Base-by-base conservation (phyloP, 148 eudicot species). In the Chenopodium quinoa region DNA sequence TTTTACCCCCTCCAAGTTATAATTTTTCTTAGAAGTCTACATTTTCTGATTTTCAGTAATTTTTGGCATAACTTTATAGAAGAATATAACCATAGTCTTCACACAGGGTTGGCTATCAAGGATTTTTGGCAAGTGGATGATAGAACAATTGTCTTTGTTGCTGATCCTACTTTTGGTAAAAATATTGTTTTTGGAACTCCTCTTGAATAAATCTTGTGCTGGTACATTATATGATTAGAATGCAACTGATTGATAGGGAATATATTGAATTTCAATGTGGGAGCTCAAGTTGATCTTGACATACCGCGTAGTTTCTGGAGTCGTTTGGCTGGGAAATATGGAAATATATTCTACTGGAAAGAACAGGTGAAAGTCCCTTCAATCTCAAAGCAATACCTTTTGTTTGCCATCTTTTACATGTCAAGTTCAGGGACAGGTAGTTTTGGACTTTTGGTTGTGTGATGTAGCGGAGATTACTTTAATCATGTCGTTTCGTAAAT, bases 111-210 rank as follows among this genome's bases (percentile, higher is more conserved):
- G 83, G 98, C 97, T 34, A 92, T 95, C 58, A 95, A 88, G 88
- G 97, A 95, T 84, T 95, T 80, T 84, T 95, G 98, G 98, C 86
- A 91, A 73, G 97, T 95, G 70, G 98, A 95, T 86, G 98, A 92
- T 79, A 90, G 90, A 76, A 95, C 98, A 17, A 90, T 95, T 25
- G 94, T 95, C 25, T 95, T 95, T 87, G 98, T 95, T 27, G 98
- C 97, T 69, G 98, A 95, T 83, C 98, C 98, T 69, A 93, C 97
- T 31, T 95, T 95, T 71, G 98, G 97, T 95, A 88, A 78, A 77
- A 25, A 40, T 14, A 75, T 0, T 50, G n/a, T 3, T 69, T 40
- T 11, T 48, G 8, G 63, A 47, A 73, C 50, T 66, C 17, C 32
- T n/a, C 70, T 34, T 54, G 70, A n/a, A 76, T 46, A 14, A 47